These are phyloP conservation scores for Trichoderma hamatum DNA, from an alignment of 2,329 filamentous ascomycete species.

Conservation along the genomic window DNA sequence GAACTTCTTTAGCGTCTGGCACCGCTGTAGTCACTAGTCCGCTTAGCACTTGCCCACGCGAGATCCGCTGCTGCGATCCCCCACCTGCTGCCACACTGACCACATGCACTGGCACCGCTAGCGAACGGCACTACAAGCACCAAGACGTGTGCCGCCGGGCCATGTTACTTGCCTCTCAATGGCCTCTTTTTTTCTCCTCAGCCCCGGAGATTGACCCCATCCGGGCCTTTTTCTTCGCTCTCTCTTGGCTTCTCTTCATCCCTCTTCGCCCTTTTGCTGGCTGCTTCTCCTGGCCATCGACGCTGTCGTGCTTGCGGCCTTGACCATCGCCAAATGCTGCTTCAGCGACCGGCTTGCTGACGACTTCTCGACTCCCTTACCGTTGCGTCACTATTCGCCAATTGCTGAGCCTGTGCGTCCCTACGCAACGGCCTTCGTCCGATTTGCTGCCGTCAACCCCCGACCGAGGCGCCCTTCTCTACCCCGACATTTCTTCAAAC, in stretches of 20 bases:
- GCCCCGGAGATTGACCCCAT: constrained; percentile 15
- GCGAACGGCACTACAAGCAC: constrained; percentile 2
- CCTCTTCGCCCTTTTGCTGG: not conserved
- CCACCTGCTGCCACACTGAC: constrained; percentile 11
- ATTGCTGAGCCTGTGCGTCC: constrained; percentile 9
- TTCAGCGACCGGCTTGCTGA: not conserved
- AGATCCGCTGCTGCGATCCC: constrained; percentile 28
- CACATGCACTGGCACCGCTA: constrained; percentile 2
- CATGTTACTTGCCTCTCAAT: not conserved
- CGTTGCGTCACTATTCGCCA: constrained; percentile 27
- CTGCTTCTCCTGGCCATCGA: not conserved
- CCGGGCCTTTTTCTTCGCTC: constrained; percentile 18
- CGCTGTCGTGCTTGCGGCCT: not conserved
- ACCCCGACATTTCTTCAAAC: not conserved
- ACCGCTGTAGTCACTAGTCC: constrained; percentile 11
- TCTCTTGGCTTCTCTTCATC: not conserved
- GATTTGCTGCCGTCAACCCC: constrained; percentile 18
- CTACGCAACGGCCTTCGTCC: constrained; percentile 2
- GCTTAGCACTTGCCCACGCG: constrained; percentile 16
- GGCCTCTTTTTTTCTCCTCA: constrained; percentile 15
- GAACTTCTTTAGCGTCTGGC: constrained; percentile 1
- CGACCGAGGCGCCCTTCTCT: constrained; percentile 7
- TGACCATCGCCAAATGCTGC: not conserved
- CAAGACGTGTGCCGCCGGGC: constrained; percentile 14
- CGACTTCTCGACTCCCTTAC: not conserved